phyloP scores from a whole-genome alignment of 148 eudicot genomes.

The Chenopodium album region DNA sequence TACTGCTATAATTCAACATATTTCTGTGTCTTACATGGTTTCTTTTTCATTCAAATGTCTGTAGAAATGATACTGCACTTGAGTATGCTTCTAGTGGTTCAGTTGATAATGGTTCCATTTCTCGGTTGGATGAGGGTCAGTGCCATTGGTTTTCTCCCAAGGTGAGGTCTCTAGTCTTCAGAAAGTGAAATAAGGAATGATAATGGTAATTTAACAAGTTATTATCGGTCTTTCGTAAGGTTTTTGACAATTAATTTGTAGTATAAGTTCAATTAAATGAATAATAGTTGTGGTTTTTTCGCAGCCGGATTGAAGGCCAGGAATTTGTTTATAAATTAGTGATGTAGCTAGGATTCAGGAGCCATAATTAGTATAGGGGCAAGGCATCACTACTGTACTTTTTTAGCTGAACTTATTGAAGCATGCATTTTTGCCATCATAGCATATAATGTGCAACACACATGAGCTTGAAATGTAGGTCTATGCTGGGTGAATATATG shows the following conservation, averaged over 20 bases:
- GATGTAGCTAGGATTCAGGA: background rate
- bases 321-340: background rate
- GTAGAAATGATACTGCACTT: slow-evolving; percentile 23
- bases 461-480: background rate
- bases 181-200: background rate
- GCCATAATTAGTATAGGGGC: background rate
- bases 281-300: background rate
- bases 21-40: background rate
- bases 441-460: background rate
- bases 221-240: background rate
- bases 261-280: background rate
- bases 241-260: background rate
- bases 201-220: background rate
- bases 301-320: background rate
- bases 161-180: slow-evolving; percentile 16
- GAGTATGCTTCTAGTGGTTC: slow-evolving; percentile 8
- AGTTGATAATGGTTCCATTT: slow-evolving; percentile 13
- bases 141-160: slow-evolving; percentile 23
- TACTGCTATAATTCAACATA: background rate
- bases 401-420: background rate
- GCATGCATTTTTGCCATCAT: background rate
- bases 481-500: background rate
- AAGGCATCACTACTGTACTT: background rate
- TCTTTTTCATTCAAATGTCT: background rate
- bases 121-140: slow-evolving; percentile 21